Evolutionary conservation across 768 basidiomycete species (phyloP).

Genomic region (Pleurotus eryngii): DNA sequence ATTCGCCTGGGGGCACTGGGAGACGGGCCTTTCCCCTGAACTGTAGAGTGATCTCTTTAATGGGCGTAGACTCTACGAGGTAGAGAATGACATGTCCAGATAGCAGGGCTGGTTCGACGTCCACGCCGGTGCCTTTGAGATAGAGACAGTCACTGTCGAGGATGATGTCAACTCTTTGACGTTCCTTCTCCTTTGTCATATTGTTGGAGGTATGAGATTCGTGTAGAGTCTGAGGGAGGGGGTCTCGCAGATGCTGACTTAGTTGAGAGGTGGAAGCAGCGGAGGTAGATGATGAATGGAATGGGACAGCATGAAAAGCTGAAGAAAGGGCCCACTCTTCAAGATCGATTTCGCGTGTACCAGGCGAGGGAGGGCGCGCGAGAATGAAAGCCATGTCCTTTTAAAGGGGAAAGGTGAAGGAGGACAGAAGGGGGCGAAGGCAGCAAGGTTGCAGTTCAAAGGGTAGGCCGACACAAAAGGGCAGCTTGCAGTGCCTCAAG

Average conservation of each 20-base stretch:
- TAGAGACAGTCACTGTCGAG: constrained; percentile 68
- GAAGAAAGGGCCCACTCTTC: constrained; percentile 5
- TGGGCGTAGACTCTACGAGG: constrained; percentile 77
- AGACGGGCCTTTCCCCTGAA: constrained; percentile 82
- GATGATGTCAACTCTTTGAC: constrained; percentile 67
- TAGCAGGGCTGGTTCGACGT: constrained; percentile 79
- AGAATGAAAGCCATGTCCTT: constrained; percentile 3
- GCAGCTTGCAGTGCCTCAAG: constrained; percentile 1
- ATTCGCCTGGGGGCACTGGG: constrained; percentile 52
- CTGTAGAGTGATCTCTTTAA: constrained; percentile 80
- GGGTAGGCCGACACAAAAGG: not conserved
- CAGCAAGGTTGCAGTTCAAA: not conserved
- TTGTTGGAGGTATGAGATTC: constrained; percentile 21
- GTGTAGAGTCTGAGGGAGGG: not conserved
- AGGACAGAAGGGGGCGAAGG: not conserved
- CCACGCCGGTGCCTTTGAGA: constrained; percentile 76
- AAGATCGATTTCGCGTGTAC: not conserved
- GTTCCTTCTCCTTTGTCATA: constrained; percentile 43
- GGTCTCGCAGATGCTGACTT: not conserved
- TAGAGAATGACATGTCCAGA: constrained; percentile 79
- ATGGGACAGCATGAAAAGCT: constrained; percentile 1
- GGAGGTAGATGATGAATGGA: constrained; percentile 2
- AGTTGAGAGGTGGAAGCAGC: not conserved
- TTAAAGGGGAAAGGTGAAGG: not conserved
- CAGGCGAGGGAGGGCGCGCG: constrained; percentile 5